These are phyloP conservation scores for Kodamaea kaohsiungensis DNA, from an alignment of 805 yeast species.

Conservation along the genomic window DNA sequence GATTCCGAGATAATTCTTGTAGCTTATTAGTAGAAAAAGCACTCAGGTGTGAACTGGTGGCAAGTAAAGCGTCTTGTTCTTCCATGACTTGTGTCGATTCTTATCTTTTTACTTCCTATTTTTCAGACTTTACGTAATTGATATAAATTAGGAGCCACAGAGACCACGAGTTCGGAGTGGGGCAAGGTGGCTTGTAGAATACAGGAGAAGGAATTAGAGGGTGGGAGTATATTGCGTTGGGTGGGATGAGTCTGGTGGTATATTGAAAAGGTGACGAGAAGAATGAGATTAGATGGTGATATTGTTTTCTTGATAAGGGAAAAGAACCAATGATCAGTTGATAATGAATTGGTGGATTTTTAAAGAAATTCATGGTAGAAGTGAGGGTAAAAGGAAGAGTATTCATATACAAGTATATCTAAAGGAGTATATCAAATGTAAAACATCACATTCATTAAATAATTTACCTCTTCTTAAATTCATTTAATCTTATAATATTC, in stretches of 20 bases:
- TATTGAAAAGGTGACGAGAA: no score
- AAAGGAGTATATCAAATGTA: no score
- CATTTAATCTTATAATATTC: neutral
- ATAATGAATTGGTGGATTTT: no score
- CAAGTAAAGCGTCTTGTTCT: conserved; percentile 1
- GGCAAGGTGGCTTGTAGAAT: neutral
- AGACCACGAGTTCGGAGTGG: neutral
- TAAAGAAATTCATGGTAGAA: no score
- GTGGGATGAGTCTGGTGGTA: no score
- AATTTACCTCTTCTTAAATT: no score
- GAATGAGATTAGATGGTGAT: neutral
- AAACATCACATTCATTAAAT: no score
- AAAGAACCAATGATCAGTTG: no score
- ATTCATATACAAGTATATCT: no score
- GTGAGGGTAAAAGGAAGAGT: no score
- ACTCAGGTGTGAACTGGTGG: neutral
- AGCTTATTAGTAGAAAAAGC: conserved; percentile 2
- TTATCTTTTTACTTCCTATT: conserved; percentile 1
- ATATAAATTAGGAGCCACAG: neutral
- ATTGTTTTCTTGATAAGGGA: no score
- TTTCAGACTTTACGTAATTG: neutral
- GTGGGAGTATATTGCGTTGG: neutral
- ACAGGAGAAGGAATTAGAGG: neutral
- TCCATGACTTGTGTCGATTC: conserved; percentile 2
- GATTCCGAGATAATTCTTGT: conserved; percentile 8